phyloP scores from a whole-genome alignment of 2,329 filamentous ascomycete species.

The Madurella mycetomatis region DNA sequence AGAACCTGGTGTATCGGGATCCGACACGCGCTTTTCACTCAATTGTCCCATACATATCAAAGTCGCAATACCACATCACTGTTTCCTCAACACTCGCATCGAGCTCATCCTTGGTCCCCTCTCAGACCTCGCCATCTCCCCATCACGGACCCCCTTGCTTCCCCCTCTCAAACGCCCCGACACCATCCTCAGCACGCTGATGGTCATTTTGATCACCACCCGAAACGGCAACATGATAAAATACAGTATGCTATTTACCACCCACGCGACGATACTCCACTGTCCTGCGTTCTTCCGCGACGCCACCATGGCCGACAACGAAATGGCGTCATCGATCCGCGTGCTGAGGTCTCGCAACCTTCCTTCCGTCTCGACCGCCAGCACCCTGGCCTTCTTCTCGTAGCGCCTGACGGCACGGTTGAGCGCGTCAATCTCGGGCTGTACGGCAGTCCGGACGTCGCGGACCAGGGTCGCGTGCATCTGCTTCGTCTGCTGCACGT shows the following conservation, averaged over 20 bases:
- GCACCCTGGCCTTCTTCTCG: slow-evolving; percentile 78
- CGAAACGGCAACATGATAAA: neutral
- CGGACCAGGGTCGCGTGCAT: slow-evolving; percentile 58
- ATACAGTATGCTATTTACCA: slow-evolving; percentile 31
- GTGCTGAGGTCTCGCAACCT: slow-evolving; percentile 68
- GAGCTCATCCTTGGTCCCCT: neutral
- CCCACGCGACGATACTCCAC: slow-evolving; percentile 32
- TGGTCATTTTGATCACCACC: neutral
- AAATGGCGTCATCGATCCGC: slow-evolving; percentile 70
- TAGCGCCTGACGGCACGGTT: slow-evolving; percentile 86
- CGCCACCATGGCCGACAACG: slow-evolving; percentile 73
- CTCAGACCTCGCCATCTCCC: neutral
- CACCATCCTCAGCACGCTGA: neutral
- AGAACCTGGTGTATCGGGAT: no score
- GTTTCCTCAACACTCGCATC: neutral
- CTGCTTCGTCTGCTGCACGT: slow-evolving; percentile 36
- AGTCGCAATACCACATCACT: neutral
- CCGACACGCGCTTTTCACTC: no score
- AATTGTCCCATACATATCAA: neutral
- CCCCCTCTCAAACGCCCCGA: neutral
- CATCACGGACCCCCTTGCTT: neutral
- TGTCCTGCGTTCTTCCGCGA: slow-evolving; percentile 36
- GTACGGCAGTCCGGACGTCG: slow-evolving; percentile 62
- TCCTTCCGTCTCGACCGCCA: slow-evolving; percentile 71
- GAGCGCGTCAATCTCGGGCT: slow-evolving; percentile 81